Conservation (phyloP, 352 stramenopile genomes). For the Globisporangium middletonii region DNA sequence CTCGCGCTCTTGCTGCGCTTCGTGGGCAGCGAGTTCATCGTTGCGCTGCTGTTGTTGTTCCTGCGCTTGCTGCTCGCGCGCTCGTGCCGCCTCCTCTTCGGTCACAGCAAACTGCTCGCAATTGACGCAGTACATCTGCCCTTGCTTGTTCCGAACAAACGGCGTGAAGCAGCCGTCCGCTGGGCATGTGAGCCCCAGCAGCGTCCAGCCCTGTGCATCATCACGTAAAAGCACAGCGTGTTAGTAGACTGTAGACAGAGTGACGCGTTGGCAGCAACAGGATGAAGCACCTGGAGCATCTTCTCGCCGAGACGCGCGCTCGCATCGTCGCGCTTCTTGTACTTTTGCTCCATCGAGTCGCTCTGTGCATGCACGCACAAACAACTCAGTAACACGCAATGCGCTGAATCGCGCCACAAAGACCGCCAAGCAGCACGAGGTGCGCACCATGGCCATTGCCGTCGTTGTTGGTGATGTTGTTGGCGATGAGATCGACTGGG, state of each 20-base stretch:
- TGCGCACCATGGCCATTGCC: slow-evolving; percentile 4
- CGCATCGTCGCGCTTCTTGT: slow-evolving; percentile 68
- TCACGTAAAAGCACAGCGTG: no score
- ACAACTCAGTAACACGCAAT: no score
- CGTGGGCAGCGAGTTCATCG: slow-evolving; percentile 31
- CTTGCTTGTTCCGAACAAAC: slow-evolving; percentile 72
- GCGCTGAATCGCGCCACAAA: no score
- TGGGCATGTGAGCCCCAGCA: slow-evolving; percentile 63
- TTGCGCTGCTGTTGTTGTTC: slow-evolving; percentile 27
- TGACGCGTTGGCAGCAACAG: neutral
- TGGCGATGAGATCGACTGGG: neutral
- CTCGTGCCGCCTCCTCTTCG: slow-evolving; percentile 57
- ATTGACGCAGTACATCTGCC: slow-evolving; percentile 75
- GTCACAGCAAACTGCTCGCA: slow-evolving; percentile 73
- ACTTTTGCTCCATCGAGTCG: slow-evolving; percentile 24
- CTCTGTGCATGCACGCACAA: neutral
- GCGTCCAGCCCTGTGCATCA: slow-evolving; percentile 54
- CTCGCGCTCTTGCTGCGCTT: slow-evolving; percentile 29
- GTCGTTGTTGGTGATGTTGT: neutral
- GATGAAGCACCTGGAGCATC: slow-evolving; percentile 53
- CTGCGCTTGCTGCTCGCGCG: slow-evolving; percentile 26
- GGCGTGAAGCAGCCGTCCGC: slow-evolving; percentile 69
- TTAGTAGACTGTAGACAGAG: neutral
- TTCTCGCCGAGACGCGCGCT: slow-evolving; percentile 74
- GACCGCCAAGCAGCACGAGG: neutral